phyloP scores from a whole-genome alignment of 345 rosid species.

The Anacardium occidentale region DNA sequence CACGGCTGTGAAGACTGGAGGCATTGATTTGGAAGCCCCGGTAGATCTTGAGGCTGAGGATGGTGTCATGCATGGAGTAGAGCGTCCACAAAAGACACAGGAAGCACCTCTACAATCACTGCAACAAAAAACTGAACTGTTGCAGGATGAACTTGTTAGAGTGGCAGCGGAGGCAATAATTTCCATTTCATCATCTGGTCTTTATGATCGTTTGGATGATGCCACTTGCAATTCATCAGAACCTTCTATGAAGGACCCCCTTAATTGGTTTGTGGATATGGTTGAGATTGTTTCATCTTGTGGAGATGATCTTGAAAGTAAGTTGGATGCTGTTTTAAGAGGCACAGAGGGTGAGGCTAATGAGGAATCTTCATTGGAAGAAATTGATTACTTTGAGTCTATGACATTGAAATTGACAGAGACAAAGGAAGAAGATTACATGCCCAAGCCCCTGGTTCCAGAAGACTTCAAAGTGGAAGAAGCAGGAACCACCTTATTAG shows the following conservation, averaged over 20 bases:
- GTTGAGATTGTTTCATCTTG: slow-evolving; percentile 54
- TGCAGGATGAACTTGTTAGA: slow-evolving; percentile 43
- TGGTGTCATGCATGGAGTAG: slow-evolving; percentile 34
- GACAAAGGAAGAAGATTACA: slow-evolving; percentile 76
- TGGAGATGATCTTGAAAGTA: slow-evolving; percentile 50
- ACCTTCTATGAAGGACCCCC: slow-evolving; percentile 41
- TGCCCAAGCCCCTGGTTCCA: slow-evolving; percentile 74
- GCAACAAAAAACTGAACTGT: slow-evolving; percentile 31
- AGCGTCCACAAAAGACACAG: slow-evolving; percentile 27
- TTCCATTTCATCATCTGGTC: slow-evolving; percentile 53
- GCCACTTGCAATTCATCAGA: slow-evolving; percentile 34
- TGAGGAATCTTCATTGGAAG: slow-evolving; percentile 46
- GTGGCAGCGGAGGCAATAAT: slow-evolving; percentile 80
- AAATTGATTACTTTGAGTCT: slow-evolving; percentile 74
- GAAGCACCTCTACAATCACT: slow-evolving; percentile 29
- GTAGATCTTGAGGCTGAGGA: slow-evolving; percentile 54
- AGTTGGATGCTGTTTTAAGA: slow-evolving; percentile 36
- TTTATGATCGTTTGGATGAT: slow-evolving; percentile 30
- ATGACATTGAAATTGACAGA: slow-evolving; percentile 65
- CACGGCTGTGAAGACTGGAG: slow-evolving; percentile 36
- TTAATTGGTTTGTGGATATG: slow-evolving; percentile 77
- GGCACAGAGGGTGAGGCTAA: slow-evolving; percentile 31
- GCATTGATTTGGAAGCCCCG: slow-evolving; percentile 83
- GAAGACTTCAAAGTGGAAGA: slow-evolving; percentile 54
- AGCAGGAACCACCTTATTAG: slow-evolving; percentile 31